Percentiles rank a stretch among this genome's conserved stretches.
Evolutionary conservation across 1,284 basidiomycete genomes (phyloP).

Genomic region (Melampsora americana): DNA sequence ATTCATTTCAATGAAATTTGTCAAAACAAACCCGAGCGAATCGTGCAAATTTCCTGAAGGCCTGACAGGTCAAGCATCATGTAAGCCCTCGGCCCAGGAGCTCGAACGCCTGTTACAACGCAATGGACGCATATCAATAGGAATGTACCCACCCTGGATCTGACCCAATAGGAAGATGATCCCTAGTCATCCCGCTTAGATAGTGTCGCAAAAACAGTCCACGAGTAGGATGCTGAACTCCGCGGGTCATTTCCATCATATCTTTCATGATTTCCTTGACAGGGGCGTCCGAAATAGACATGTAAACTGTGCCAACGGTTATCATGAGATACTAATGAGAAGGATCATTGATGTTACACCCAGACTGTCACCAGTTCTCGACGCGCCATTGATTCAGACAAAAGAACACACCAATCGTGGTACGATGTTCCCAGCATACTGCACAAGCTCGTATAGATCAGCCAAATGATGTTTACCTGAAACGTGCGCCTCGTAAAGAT

Average conservation of each 20-base stretch:
- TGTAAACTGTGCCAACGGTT: constrained; percentile 93
- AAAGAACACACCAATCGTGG: constrained; percentile 60
- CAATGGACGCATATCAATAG: background rate
- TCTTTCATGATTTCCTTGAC: constrained; percentile 99
- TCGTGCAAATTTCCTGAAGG: constrained; percentile 83
- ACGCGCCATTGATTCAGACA: background rate
- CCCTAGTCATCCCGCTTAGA: constrained; percentile 87
- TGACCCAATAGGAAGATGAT: constrained; percentile 80
- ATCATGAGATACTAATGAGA: constrained; percentile 79
- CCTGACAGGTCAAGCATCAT: constrained; percentile 56
- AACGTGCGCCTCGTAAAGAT: constrained; percentile 86
- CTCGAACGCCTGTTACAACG: constrained; percentile 45
- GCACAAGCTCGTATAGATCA: constrained; percentile 93
- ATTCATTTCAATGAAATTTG: constrained; percentile 98
- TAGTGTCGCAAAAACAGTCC: constrained; percentile 91
- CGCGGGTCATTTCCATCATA: constrained; percentile 97
- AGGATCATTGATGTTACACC: background rate
- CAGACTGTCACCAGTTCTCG: too few species aligned
- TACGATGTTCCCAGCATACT: constrained; percentile 87
- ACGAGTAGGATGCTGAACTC: constrained; percentile 86
- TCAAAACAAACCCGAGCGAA: constrained; percentile 86
- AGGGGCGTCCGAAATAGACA: constrained; percentile 89
- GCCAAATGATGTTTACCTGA: constrained; percentile 85
- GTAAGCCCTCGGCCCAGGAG: background rate
- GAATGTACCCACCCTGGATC: constrained; percentile 67